Evolutionary conservation across 768 basidiomycete genomes (phyloP), one percentile per base, ranked within the genome.

Genomic region (Pleurotus ostreatus): DNA sequence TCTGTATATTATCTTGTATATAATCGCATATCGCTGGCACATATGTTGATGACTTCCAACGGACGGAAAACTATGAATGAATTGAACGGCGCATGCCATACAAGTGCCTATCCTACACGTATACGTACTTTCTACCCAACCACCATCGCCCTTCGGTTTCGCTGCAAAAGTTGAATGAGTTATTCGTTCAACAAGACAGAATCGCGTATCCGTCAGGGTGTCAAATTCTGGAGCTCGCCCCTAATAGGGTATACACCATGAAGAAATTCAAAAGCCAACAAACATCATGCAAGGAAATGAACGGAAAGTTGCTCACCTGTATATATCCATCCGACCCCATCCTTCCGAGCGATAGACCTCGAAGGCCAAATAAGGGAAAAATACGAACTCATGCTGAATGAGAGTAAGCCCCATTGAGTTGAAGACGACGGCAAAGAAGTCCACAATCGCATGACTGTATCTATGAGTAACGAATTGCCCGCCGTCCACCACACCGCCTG

Each of bases 401-500:
- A 89, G 86, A 90, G 87, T 89, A 86, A 91, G 89, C 89, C 89
- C 89, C 89, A 89, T 91, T 91, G 83, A 79, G 89, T 89, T 88
- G 78, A 83, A 71, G 78, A 78, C 74, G 63, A 9, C 45, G 39
- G 58, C 2, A 57, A 56, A 60, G 63, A 67, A 57, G 69, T 74
- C 78, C 60, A 79, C 84, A 83, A 90, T 84, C 89, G 89, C 82
- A 91, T 91, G 81, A 88, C 89, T 91, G 68, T 90, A 73, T 78
- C 84, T 85, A 91, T 87, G 89, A 91, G 88, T 79, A 91, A 89
- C 82, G 65, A 70, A 66, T 58, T 71, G 78, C 77, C 68, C 69
- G 61, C 68, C 66, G 69, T 73, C 64, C 46, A 60, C 59, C 64
- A 59, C 49, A 59, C 68, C 69, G 67, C 68, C 71, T 79, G 73